These are phyloP conservation scores for Ceratocystis cacaofunesta DNA, from an alignment of 2,329 filamentous ascomycete species.

Conservation along the genomic window DNA sequence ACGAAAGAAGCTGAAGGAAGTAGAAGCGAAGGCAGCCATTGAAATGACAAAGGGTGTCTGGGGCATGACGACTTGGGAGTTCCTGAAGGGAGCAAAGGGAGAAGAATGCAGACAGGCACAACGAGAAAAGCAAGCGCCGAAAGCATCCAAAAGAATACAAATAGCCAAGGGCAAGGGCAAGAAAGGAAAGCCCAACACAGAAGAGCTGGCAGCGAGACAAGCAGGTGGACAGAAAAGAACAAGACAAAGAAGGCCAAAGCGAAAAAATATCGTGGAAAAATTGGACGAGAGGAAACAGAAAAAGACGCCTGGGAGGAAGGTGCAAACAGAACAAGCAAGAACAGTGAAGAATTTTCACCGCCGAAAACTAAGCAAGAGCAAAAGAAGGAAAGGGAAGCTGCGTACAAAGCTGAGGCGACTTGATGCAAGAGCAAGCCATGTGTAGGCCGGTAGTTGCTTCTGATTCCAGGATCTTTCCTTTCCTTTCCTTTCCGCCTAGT, in stretches of 20 bases:
- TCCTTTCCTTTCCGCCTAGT: constrained; percentile 29
- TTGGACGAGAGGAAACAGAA: background rate
- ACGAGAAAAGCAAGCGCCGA: background rate
- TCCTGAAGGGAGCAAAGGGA: background rate
- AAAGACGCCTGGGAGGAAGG: background rate
- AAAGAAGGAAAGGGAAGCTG: constrained; percentile 6
- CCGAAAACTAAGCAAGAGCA: background rate
- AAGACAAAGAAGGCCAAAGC: background rate
- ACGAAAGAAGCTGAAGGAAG: background rate
- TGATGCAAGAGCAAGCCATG: constrained; percentile 2
- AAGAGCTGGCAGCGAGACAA: background rate
- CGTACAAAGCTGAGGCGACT: background rate
- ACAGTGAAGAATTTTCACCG: constrained; percentile 3
- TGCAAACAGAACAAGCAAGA: background rate
- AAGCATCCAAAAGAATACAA: background rate
- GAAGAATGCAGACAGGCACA: background rate
- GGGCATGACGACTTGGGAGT: constrained; percentile 1
- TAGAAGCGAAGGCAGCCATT: background rate
- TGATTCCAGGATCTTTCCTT: constrained; percentile 37
- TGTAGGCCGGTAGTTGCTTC: constrained; percentile 6
- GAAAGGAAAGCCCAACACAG: background rate
- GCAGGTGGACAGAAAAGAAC: background rate
- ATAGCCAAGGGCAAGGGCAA: background rate
- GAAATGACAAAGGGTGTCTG: background rate
- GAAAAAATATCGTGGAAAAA: background rate